Conservation (phyloP, 371 early-diverging fungal species). For the Fennellomyces sp. region DNA sequence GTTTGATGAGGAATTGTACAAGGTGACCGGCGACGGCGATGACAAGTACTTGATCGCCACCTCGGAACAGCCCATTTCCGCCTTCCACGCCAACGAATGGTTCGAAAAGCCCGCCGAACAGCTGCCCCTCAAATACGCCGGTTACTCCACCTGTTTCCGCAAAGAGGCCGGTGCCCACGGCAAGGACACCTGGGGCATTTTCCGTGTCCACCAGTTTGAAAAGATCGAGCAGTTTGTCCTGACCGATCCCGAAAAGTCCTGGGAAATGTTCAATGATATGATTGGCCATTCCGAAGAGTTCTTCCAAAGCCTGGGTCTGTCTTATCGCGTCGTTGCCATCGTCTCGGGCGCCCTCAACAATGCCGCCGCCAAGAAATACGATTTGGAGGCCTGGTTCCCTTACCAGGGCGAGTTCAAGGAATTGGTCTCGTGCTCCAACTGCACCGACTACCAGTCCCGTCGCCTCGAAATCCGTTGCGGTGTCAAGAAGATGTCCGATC, state of each 20-base stretch:
- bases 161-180: slow-evolving; percentile 99
- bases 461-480: slow-evolving; percentile 98
- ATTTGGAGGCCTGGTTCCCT: slow-evolving; percentile 99
- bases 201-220: slow-evolving; percentile 99
- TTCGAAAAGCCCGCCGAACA: slow-evolving; percentile 90
- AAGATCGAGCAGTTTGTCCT: slow-evolving; percentile 99
- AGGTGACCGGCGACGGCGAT: slow-evolving; percentile 86
- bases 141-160: slow-evolving; percentile 99
- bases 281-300: slow-evolving; percentile 94
- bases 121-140: slow-evolving; percentile 95
- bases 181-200: slow-evolving; percentile 99
- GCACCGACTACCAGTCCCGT: slow-evolving; percentile 98
- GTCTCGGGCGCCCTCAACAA: slow-evolving; percentile 99
- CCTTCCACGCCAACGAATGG: slow-evolving; percentile 97
- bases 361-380: slow-evolving; percentile 99
- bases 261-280: slow-evolving; percentile 99
- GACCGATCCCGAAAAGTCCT: slow-evolving; percentile 96
- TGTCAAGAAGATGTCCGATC: slow-evolving; percentile 94
- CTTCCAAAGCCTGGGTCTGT: slow-evolving; percentile 93
- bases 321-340: slow-evolving; percentile 96
- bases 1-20: slow-evolving; percentile 99
- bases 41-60: slow-evolving; percentile 99
- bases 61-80: slow-evolving; percentile 99
- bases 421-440: slow-evolving; percentile 99
- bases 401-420: slow-evolving; percentile 98